Evolutionary conservation across 495 filamentous ascomycete species (phyloP).

Genomic region (Penicillium nucicola): DNA sequence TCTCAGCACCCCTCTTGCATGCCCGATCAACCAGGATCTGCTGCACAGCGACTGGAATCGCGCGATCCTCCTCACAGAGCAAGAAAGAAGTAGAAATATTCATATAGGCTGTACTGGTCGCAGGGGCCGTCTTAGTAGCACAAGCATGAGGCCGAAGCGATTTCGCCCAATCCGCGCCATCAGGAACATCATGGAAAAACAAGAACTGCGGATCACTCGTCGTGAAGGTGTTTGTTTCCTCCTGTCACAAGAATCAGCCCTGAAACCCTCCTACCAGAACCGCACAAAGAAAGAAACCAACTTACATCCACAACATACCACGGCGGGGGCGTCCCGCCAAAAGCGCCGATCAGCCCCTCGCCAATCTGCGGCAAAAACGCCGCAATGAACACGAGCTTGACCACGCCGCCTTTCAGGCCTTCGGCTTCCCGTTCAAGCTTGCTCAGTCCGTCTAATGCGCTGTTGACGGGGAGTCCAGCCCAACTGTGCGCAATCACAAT

Average conservation of each 20-base stretch:
- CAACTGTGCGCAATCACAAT: slow-evolving; percentile 44
- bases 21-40: slow-evolving; percentile 37
- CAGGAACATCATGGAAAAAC: slow-evolving; percentile 39
- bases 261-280: background rate
- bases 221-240: slow-evolving; percentile 24
- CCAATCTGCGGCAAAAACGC: slow-evolving; percentile 40
- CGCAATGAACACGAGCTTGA: slow-evolving; percentile 41
- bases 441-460: slow-evolving; percentile 45
- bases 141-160: slow-evolving; percentile 31
- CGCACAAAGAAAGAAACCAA: background rate
- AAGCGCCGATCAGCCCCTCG: slow-evolving; percentile 31
- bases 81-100: slow-evolving; percentile 31
- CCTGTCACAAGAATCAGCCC: slow-evolving; percentile 9
- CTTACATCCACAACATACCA: slow-evolving; percentile 39
- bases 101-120: slow-evolving; percentile 28
- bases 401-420: slow-evolving; percentile 41
- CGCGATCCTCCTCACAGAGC: slow-evolving; percentile 34
- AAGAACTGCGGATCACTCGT: slow-evolving; percentile 24
- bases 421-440: slow-evolving; percentile 29
- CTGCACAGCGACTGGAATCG: slow-evolving; percentile 36
- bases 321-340: slow-evolving; percentile 31
- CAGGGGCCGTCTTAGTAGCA: slow-evolving; percentile 30
- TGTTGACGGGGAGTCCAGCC: slow-evolving; percentile 48
- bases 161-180: slow-evolving; percentile 29
- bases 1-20: slow-evolving; percentile 21